These are phyloP conservation scores for Pichia phayaonensis DNA, from an alignment of 805 yeast genomes.

Conservation along the genomic window DNA sequence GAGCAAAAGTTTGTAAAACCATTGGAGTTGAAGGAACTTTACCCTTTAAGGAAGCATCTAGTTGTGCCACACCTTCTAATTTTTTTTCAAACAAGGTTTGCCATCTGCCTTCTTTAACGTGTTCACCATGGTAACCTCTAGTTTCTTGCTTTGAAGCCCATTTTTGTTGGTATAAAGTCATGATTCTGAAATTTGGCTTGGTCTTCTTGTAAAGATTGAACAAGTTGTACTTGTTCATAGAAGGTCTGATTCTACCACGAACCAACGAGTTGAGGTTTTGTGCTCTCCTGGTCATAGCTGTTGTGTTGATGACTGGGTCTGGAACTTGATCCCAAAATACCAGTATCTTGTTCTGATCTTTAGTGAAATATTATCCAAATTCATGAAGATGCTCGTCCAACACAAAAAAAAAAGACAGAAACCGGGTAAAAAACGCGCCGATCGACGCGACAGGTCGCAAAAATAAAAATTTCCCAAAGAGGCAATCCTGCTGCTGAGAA, in stretches of 20 bases:
- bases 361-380: not conserved
- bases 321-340: too few species aligned
- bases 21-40: conserved; percentile 61
- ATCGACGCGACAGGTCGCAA: not conserved
- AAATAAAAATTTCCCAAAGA: not conserved
- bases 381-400: not conserved
- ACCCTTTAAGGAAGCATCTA: conserved; percentile 72
- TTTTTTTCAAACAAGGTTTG: conserved; percentile 61
- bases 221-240: conserved; percentile 86
- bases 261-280: conserved; percentile 25
- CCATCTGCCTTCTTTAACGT: conserved; percentile 77
- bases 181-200: conserved; percentile 41
- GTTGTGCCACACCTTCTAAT: conserved; percentile 79
- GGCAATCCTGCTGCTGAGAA: not conserved
- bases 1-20: conserved; percentile 81
- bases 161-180: conserved; percentile 83
- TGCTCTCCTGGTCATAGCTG: conserved; percentile 26
- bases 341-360: too few species aligned
- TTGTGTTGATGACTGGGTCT: not conserved
- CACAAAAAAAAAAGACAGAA: not conserved
- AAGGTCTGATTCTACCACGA: conserved; percentile 59
- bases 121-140: conserved; percentile 94
- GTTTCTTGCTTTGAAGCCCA: conserved; percentile 89
- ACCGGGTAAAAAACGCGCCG: not conserved
- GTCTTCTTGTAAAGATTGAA: conserved; percentile 80